Percentiles rank a stretch among this genome's conserved stretches.
Conservation (phyloP, 2,329 filamentous ascomycete genomes). For the Simplicillium sp. region DNA sequence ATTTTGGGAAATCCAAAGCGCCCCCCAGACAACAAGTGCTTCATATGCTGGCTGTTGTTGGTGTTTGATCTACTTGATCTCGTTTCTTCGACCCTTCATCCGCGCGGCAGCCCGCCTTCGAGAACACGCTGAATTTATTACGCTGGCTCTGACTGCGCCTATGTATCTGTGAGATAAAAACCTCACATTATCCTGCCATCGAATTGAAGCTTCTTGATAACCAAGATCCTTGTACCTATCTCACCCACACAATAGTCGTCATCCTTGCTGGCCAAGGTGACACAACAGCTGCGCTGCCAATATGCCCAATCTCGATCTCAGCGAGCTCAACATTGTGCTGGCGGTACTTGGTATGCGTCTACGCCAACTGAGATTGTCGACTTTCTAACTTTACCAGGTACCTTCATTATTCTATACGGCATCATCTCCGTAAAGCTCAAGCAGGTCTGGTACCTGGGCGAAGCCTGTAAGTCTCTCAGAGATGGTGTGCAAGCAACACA, state of each 20-base stretch:
- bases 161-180: no score
- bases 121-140: no score
- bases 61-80: no score
- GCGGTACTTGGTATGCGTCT: conserved; percentile 28
- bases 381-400: conserved; percentile 20
- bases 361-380: not conserved
- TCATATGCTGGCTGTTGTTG: no score
- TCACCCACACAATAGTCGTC: no score
- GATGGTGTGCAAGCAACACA: not conserved
- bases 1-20: no score
- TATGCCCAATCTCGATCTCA: conserved; percentile 28
- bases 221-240: no score
- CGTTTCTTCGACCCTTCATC: no score
- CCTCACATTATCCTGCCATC: no score
- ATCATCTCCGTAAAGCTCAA: conserved; percentile 43
- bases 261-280: conserved; percentile 2
- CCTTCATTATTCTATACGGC: conserved; percentile 38
- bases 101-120: no score
- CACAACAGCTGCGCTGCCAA: not conserved
- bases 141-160: no score
- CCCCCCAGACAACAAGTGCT: no score
- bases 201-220: not conserved
- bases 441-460: conserved; percentile 41
- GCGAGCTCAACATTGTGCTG: conserved; percentile 43
- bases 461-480: conserved; percentile 33